These are phyloP conservation scores for Fragaria nilgerrensis DNA, from an alignment of 306 rosid species.

Conservation along the genomic window DNA sequence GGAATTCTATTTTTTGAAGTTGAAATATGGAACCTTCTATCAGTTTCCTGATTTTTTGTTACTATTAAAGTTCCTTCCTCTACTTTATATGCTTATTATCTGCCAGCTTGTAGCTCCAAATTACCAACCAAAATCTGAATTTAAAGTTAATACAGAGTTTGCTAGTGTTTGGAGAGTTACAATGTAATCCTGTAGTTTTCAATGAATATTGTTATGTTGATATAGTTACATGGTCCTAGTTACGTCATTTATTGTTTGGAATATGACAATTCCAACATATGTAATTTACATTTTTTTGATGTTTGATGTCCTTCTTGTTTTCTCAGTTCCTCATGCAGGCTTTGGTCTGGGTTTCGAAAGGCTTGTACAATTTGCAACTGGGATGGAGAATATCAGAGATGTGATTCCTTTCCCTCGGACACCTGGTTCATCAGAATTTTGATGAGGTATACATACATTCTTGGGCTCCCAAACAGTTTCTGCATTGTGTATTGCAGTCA, in stretches of 20 bases:
- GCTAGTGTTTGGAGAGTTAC: not conserved
- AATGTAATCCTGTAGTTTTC: not conserved
- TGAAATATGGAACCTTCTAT: not conserved
- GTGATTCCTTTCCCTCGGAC: constrained; percentile 87
- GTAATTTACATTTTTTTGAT: not conserved
- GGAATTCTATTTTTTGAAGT: constrained; percentile 22
- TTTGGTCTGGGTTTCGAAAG: constrained; percentile 95
- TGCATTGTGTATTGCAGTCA: not conserved
- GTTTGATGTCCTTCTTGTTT: not conserved
- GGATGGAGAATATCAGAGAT: constrained; percentile 87
- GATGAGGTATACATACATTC: constrained; percentile 4
- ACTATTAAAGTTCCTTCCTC: not conserved
- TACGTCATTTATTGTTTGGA: not conserved
- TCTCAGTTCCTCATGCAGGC: constrained; percentile 92
- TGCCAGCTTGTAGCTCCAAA: not conserved
- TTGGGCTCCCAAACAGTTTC: not conserved
- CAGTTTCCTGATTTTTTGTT: not conserved
- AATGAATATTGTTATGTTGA: not conserved
- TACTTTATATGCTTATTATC: not conserved
- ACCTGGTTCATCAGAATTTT: constrained; percentile 89
- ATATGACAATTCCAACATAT: too few relatives aligned
- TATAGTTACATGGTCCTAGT: not conserved
- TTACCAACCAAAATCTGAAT: not conserved
- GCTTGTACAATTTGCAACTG: constrained; percentile 90
- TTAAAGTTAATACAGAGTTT: not conserved